Evolutionary conservation across 257 asterid genomes (phyloP).

Genomic region (Primulina huaijiensis): DNA sequence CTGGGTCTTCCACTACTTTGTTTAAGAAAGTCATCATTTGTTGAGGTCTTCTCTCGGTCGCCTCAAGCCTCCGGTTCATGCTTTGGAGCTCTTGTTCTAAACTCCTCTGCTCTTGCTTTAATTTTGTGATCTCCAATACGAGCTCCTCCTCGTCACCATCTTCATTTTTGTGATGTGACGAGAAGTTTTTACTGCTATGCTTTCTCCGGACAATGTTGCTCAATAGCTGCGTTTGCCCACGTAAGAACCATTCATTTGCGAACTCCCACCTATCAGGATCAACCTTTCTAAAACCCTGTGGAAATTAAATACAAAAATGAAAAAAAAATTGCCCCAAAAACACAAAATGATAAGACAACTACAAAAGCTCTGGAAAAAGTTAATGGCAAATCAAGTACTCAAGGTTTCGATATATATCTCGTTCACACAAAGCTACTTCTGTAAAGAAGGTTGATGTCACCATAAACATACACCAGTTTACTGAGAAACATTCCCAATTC

Average conservation of each 20-base stretch:
- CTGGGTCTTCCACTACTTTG: slow-evolving; percentile 73
- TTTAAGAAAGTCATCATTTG: slow-evolving; percentile 82
- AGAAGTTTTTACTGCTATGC: slow-evolving; percentile 24
- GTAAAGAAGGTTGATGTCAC: background rate
- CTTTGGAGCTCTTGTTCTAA: background rate
- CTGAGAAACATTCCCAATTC: background rate
- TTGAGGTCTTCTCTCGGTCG: slow-evolving; percentile 55
- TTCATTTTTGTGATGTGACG: slow-evolving; percentile 21
- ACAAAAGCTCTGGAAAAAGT: background rate
- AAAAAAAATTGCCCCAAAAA: background rate
- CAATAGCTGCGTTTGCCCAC: slow-evolving; percentile 68
- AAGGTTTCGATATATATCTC: background rate
- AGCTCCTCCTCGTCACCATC: slow-evolving; percentile 40
- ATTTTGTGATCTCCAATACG: slow-evolving; percentile 26
- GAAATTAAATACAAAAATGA: slow-evolving; percentile 12
- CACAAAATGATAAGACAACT: background rate
- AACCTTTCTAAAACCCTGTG: slow-evolving; percentile 77
- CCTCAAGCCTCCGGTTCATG: background rate
- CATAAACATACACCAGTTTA: background rate
- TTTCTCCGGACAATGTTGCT: slow-evolving; percentile 62
- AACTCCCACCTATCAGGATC: slow-evolving; percentile 92
- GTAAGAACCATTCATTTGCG: slow-evolving; percentile 84
- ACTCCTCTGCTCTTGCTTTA: slow-evolving; percentile 9
- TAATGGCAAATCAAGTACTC: background rate
- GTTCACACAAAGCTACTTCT: background rate